phyloP scores from a whole-genome alignment of 345 rosid species.

The Lenwebbia sp. region DNA sequence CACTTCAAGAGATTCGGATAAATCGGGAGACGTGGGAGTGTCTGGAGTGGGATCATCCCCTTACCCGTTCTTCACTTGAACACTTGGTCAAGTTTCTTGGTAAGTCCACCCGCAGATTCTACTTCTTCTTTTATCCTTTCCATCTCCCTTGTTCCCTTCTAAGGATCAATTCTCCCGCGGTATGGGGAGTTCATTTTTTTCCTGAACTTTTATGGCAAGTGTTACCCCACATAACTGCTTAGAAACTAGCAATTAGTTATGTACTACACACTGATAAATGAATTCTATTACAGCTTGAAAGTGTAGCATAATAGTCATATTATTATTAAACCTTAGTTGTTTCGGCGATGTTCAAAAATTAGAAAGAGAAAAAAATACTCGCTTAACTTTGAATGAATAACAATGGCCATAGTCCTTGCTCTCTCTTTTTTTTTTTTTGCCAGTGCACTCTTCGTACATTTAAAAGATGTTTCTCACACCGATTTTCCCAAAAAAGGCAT shows the following conservation, averaged over 20 bases:
- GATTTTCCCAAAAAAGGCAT: not conserved
- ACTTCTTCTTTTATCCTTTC: not conserved
- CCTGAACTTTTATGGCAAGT: not conserved
- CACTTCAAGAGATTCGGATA: not conserved
- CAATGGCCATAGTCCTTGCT: not conserved
- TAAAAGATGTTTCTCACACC: not conserved
- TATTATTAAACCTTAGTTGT: not conserved
- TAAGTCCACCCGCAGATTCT: not conserved
- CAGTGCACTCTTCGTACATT: not conserved
- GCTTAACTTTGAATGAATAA: not conserved
- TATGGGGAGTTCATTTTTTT: not conserved
- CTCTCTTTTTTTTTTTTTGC: not conserved
- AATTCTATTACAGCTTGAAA: not conserved
- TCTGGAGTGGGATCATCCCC: conserved; percentile 8
- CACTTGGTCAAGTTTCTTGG: not conserved
- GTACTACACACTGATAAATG: not conserved
- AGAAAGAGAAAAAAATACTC: not conserved
- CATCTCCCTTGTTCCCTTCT: not conserved
- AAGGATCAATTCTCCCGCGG: not conserved
- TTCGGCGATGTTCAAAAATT: not conserved
- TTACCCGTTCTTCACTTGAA: not conserved
- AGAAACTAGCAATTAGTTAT: not conserved
- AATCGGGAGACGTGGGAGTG: not conserved
- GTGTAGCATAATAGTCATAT: not conserved
- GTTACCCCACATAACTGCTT: not conserved